phyloP scores from a whole-genome alignment of 371 early-diverging fungal genomes.

The Mortierella sp. region DNA sequence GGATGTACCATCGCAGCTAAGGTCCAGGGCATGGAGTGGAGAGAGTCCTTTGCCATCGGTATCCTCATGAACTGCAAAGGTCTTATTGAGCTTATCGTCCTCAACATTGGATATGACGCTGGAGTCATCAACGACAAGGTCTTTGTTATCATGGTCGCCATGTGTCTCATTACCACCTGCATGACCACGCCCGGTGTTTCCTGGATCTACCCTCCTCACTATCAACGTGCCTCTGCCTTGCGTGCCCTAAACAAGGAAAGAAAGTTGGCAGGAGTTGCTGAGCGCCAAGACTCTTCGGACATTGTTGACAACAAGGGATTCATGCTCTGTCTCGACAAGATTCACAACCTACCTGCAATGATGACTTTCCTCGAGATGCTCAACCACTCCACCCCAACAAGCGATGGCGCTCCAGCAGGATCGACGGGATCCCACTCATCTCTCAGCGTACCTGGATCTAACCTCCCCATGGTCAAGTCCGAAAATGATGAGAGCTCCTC shows the following conservation, averaged over 20 bases:
- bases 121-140: conserved; percentile 83
- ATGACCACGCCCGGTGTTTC: conserved; percentile 82
- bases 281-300: background rate
- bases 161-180: conserved; percentile 84
- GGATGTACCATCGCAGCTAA: conserved; percentile 86
- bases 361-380: conserved; percentile 72
- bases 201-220: conserved; percentile 73
- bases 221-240: conserved; percentile 60
- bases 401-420: background rate
- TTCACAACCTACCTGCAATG: conserved; percentile 80
- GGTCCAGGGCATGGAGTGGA: conserved; percentile 75
- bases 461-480: background rate
- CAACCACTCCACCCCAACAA: conserved; percentile 29
- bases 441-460: conserved; percentile 8
- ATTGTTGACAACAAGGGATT: conserved; percentile 42
- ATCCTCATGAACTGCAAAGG: conserved; percentile 97
- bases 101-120: conserved; percentile 92
- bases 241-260: conserved; percentile 28
- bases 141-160: conserved; percentile 92
- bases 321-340: conserved; percentile 77
- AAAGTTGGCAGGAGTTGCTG: conserved; percentile 20
- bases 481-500: conserved; percentile 3
- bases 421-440: conserved; percentile 3
- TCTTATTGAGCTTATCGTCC: conserved; percentile 93
- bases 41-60: conserved; percentile 92